These are phyloP conservation scores for Inga laurina DNA, from an alignment of 306 rosid genomes.

Conservation along the genomic window DNA sequence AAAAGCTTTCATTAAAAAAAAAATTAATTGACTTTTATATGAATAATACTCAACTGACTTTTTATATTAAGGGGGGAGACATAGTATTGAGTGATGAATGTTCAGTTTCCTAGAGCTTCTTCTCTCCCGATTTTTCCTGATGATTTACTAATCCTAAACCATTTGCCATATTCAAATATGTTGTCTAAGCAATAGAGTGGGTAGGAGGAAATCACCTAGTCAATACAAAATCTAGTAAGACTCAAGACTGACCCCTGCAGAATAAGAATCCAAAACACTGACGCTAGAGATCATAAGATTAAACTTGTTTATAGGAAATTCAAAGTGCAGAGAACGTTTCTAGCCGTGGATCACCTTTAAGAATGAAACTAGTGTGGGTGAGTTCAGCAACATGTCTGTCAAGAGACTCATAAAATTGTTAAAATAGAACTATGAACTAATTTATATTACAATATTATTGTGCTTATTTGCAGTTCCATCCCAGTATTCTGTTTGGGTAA, in stretches of 20 bases:
- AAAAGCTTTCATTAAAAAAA: too few species aligned
- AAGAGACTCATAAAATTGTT: not conserved
- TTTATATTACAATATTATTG: too few species aligned
- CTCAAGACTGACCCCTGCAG: not conserved
- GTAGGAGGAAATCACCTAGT: not conserved
- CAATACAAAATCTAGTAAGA: constrained; percentile 4
- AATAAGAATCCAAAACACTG: not conserved
- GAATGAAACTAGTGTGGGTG: constrained; percentile 7
- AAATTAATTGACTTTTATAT: too few species aligned
- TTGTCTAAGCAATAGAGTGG: not conserved
- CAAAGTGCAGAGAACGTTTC: not conserved
- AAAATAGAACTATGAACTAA: not conserved
- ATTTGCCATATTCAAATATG: constrained; percentile 13
- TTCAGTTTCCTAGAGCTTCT: not conserved
- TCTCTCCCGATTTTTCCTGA: not conserved
- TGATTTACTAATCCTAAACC: not conserved
- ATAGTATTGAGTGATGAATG: not conserved
- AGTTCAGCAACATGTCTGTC: not conserved
- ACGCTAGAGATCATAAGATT: not conserved
- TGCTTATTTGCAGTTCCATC: not conserved
- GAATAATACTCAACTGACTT: too few species aligned
- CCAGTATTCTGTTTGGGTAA: not conserved
- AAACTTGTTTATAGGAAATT: not conserved
- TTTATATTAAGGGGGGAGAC: too few species aligned
- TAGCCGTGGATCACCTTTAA: not conserved